Base-by-base conservation (phyloP, 2,329 filamentous ascomycete species). In the Talaromyces sp. region DNA sequence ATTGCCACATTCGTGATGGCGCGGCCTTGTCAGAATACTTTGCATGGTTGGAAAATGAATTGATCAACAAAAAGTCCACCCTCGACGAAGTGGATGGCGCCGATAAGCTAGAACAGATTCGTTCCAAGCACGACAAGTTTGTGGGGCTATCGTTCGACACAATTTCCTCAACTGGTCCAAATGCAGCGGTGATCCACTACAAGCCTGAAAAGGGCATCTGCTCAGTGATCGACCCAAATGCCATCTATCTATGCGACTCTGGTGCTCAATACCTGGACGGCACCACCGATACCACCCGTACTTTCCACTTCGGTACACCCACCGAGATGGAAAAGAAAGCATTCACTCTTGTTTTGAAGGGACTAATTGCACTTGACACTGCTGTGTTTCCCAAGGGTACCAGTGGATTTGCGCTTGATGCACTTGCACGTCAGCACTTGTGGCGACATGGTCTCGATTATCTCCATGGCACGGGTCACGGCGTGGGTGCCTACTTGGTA, bases 371-470 rank as follows among this genome's bases (percentile, higher is more conserved):
- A 16, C 82, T 99, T 5, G 93, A 97, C 70, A 84, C 86, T 65
- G 90, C 90, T 11, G 82, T 96, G 5, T 99, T 98, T 72, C 95
- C 95, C 2, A 98, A 96, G 76, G 93, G 93, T 31, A 97, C 93
- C 0, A 96, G 89, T 12, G 95, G 95, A 1, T 98, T 93, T 76
- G 92, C 93, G 5, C 82, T 99, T 37, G 95, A 99, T 75, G 85
- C 86, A 6, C 80, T 98, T 60, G 95, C 95, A 14, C 88, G 95
- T 62, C 95, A 99, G 71, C 90, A 91, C 71, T 83, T 99, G 64
- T 99, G 95, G 95, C 89, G 91, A 72, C 84, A 93, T 71, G 95
- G 95, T 0, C 82, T 99, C 12, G 95, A 99, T 74, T 99, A 97
- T 77, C 87, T 95, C 40, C 95, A 99, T 74, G 95, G 95, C 62